Evolutionary conservation across 345 rosid species (phyloP).

Genomic region (Pistacia integerrima): DNA sequence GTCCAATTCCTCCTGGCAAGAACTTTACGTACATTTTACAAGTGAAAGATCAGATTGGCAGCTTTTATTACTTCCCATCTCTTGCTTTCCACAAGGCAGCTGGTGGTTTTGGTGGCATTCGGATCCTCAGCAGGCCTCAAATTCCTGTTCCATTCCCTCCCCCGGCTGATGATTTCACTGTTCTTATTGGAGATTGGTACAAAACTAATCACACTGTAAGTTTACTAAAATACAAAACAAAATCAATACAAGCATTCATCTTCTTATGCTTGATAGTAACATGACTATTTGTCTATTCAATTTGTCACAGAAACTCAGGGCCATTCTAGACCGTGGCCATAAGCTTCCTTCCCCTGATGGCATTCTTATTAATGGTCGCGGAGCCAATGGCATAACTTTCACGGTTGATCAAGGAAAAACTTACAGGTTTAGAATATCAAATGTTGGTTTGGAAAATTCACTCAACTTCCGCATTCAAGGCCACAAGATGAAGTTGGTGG

Average conservation of each 20-base stretch:
- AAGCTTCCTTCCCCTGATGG: slow-evolving; percentile 64
- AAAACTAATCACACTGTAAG: slow-evolving; percentile 63
- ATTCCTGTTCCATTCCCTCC: slow-evolving; percentile 89
- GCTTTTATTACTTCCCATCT: slow-evolving; percentile 93
- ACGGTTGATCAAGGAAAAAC: slow-evolving; percentile 83
- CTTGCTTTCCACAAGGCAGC: slow-evolving; percentile 91
- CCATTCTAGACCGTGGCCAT: slow-evolving; percentile 61
- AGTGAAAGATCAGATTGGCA: slow-evolving; percentile 90
- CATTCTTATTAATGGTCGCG: slow-evolving; percentile 77
- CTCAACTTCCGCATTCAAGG: slow-evolving; percentile 71
- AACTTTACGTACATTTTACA: slow-evolving; percentile 86
- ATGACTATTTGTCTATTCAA: neutral
- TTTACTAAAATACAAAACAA: neutral
- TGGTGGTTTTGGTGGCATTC: slow-evolving; percentile 84
- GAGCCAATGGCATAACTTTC: slow-evolving; percentile 50
- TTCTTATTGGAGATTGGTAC: slow-evolving; percentile 92
- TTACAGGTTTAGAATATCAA: slow-evolving; percentile 81
- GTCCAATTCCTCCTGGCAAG: slow-evolving; percentile 92
- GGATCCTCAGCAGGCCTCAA: slow-evolving; percentile 71
- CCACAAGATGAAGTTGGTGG: slow-evolving; percentile 78
- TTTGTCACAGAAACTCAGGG: slow-evolving; percentile 49
- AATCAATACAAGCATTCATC: too few species aligned
- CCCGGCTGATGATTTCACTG: slow-evolving; percentile 76
- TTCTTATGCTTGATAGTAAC: too few species aligned
- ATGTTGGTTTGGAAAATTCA: slow-evolving; percentile 75